Base-by-base conservation (phyloP, 768 basidiomycete species). In the Termitomyces sp. region DNA sequence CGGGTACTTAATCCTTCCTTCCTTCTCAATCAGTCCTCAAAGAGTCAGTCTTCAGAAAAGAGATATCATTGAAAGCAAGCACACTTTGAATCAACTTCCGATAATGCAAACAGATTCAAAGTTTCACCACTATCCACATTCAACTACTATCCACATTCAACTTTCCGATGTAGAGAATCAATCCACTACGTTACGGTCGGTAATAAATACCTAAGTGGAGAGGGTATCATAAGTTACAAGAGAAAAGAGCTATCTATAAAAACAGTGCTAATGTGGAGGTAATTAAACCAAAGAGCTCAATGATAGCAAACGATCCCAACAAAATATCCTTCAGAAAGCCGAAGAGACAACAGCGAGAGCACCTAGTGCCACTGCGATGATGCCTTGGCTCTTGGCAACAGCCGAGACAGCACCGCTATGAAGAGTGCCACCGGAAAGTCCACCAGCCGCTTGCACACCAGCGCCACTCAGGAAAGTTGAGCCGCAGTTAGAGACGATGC, bases 401-500 rank as follows among this genome's bases (percentile, higher is more conserved):
- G 68, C 58, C 31, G 53, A 62, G 32, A 59, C 55, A 34, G 69
- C 71, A 21, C 68, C 69, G 31, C 58, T 59, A 55, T 62, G 51
- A 40, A 66, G 52, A 49, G 75, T 61, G 52, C 76, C 76, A 44
- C 75, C 23, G 5, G 78, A 75, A 51, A 86, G 66, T 23, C 78
- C 78, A 62, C 89, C 89, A 37, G 88, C 90, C 44, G 87, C 89
- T 67, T 84, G 77, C 32, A 87, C 82, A 19, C 62, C 62, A 48
- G 80, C 82, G 38, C 83, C 81, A 56, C 72, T 79, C 56, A 93
- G 77, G 82, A 93, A 97, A 65, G 73, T 78, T 8, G 69, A 27
- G 4, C 90, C 90, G 69, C 96, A 99, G 40, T 77, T 86, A 55
- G 62, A 61, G 41, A 74, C 68, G 63, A 95, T 76, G 56, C 75